A percentile compares a stretch with the other conserved stretches of the same genome.
Conservation (phyloP, 768 basidiomycete genomes). For the Lactarius tabidus region DNA sequence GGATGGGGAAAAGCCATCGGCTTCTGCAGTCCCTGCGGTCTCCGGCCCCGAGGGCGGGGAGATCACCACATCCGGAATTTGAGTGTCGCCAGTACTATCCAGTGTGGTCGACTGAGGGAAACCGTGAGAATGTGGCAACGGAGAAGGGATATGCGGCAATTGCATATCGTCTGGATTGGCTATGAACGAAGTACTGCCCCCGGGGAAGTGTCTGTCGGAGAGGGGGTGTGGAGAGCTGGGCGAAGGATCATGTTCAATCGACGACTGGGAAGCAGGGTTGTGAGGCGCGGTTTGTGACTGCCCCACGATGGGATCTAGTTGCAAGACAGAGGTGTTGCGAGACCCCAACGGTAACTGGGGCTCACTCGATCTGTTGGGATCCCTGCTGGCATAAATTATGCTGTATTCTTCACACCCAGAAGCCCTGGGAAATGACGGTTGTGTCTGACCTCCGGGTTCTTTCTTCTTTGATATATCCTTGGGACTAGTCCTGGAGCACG, state of each 20-base stretch:
- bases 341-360: not conserved
- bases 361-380: not conserved
- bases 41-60: not conserved
- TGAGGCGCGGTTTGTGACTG: not conserved
- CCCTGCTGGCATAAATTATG: slow-evolving; percentile 1
- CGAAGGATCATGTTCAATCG: not conserved
- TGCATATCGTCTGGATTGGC: not conserved
- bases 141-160: not conserved
- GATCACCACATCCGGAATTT: not conserved
- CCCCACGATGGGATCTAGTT: too few species aligned
- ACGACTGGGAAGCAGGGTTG: not conserved
- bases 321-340: not conserved
- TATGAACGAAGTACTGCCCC: not conserved
- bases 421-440: not conserved
- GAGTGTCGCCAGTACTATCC: not conserved
- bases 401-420: not conserved
- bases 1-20: not conserved
- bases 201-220: not conserved
- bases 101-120: not conserved
- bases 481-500: not conserved
- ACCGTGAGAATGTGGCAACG: too few species aligned
- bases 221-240: slow-evolving; percentile 1
- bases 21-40: not conserved
- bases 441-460: not conserved
- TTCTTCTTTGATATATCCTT: not conserved